phyloP scores from a whole-genome alignment of 257 asterid genomes.

The Lantana camara region DNA sequence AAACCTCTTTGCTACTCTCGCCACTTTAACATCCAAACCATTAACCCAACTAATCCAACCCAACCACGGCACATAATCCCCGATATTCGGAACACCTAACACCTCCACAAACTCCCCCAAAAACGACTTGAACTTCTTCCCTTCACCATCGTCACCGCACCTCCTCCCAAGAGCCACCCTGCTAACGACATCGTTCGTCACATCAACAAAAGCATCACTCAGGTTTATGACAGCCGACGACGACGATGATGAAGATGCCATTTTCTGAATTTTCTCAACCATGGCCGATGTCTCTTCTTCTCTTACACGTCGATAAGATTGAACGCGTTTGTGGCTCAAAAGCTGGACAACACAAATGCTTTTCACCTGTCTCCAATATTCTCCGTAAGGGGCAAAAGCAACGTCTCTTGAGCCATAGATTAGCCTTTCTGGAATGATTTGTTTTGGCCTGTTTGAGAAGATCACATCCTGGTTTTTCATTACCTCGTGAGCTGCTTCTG shows the following conservation, averaged over 20 bases:
- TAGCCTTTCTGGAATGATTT: constrained; percentile 23
- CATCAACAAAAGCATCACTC: constrained; percentile 23
- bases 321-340: constrained; percentile 47
- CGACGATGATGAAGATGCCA: neutral
- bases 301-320: constrained; percentile 33
- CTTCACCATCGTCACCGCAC: constrained; percentile 30
- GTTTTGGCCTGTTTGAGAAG: constrained; percentile 45
- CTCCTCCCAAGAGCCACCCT: constrained; percentile 50
- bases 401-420: constrained; percentile 33
- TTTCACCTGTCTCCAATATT: constrained; percentile 46
- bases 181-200: constrained; percentile 40
- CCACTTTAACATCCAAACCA: constrained; percentile 38
- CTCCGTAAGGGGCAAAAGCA: constrained; percentile 43
- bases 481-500: constrained; percentile 37
- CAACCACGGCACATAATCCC: constrained; percentile 49
- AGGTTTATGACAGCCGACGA: constrained; percentile 35
- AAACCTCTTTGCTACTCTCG: constrained; percentile 28
- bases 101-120: constrained; percentile 21
- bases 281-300: constrained; percentile 47
- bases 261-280: constrained; percentile 34
- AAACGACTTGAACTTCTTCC: constrained; percentile 17
- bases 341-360: constrained; percentile 50
- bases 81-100: constrained; percentile 32
- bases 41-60: constrained; percentile 33
- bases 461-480: constrained; percentile 43